Evolutionary conservation across 306 rosid genomes (phyloP).

Genomic region (Argentina anserina): DNA sequence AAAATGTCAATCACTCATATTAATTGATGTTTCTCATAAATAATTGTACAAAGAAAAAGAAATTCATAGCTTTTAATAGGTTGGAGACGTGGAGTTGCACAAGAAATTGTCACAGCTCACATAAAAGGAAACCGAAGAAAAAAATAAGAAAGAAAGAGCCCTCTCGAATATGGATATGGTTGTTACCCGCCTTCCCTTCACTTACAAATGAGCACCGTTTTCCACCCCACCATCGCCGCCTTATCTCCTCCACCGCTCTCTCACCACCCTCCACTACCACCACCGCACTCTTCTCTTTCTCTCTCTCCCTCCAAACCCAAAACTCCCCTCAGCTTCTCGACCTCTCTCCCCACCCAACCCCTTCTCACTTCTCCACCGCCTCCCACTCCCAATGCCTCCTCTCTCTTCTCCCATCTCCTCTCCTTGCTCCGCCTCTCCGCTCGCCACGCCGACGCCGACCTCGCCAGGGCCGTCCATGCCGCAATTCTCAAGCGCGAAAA

Average conservation of each 20-base stretch:
- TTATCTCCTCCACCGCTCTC: background rate
- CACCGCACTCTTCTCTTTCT: constrained; percentile 14
- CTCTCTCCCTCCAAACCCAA: constrained; percentile 11
- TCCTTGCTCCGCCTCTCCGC: constrained; percentile 49
- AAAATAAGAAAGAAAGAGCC: no score
- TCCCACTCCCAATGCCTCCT: constrained; percentile 1
- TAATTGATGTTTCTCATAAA: no score
- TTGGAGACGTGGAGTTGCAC: no score
- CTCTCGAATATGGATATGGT: constrained; percentile 15
- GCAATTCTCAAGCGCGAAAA: constrained; percentile 39
- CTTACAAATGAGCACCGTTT: constrained; percentile 17
- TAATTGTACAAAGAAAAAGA: no score
- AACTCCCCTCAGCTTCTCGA: constrained; percentile 24
- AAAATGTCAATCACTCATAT: no score
- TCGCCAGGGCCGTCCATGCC: constrained; percentile 60
- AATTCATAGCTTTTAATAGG: no score
- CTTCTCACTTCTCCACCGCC: constrained; percentile 10
- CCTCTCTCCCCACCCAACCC: constrained; percentile 24
- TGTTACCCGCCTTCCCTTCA: background rate
- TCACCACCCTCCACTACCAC: constrained; percentile 11
- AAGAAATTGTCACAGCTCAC: no score
- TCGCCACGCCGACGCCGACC: constrained; percentile 36
- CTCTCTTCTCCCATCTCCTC: constrained; percentile 20
- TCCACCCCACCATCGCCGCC: constrained; percentile 16
- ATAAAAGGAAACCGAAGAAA: no score